Base-by-base conservation (phyloP, 192 early-diverging fungal species). In the Rhizophagus sp. region DNA sequence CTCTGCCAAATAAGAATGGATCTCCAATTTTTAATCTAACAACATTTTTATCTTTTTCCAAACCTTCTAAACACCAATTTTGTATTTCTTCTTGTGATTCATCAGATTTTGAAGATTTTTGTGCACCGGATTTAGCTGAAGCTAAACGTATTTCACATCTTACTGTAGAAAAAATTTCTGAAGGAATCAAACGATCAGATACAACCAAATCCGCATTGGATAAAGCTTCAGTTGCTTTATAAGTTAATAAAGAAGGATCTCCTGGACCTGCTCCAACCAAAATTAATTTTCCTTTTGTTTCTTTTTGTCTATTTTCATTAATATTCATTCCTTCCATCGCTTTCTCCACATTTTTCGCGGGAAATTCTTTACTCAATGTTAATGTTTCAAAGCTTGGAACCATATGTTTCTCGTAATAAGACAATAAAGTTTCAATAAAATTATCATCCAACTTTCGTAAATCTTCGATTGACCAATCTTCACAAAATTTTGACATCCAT, bases 21-120 rank as follows among this genome's bases (percentile, higher is more conserved):
- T 97, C 95, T n/a, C 97, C 97, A 62, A 92, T 91, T 87, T 98
- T 97, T 57, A 98, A 85, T 61, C 97, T 86, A 63, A 96, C 94
- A 5, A 98, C 97, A 3, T 80, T 85, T 80, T 88, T 83, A 41
- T 91, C 92, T 30, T 86, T 84, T 5, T 86, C 78, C 22, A 96
- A 83, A n/a, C 90, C 94, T 47, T 90, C 88, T 22, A 96, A 84
- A 61, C 90, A 92, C 85, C 91, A 90, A n/a, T 85, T 86, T 81
- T 94, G 88, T 62, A 95, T 85, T 62, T 93, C 91, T 68, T 94
- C 89, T 81, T 97, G 96, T 33, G 94, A 90, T 41, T 87, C 85
- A 63, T 92, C 91, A 11, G 93, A 92, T 8, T 83, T 84, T n/a
- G 87, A 91, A 9, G 93, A 92, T 8, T 83, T 84, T 25, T 88